These are phyloP conservation scores for Sugiyamaella chiloensis DNA, from an alignment of 805 yeast species.

Conservation along the genomic window DNA sequence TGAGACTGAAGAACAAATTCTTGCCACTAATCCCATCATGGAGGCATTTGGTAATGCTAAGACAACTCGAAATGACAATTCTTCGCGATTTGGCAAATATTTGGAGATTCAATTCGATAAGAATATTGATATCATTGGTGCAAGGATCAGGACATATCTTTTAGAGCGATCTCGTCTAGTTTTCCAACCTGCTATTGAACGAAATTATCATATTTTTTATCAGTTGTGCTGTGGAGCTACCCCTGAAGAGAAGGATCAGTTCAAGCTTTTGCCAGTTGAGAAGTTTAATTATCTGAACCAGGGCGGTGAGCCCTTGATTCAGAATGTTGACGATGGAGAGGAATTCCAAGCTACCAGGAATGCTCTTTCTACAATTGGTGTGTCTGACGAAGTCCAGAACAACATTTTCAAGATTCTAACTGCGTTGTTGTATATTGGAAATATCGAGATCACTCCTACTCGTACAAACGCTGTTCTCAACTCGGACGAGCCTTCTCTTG, in stretches of 20 bases:
- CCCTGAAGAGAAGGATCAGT: slow-evolving; percentile 49
- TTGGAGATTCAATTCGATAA: slow-evolving; percentile 83
- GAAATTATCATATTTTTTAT: slow-evolving; percentile 94
- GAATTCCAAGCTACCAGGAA: slow-evolving; percentile 75
- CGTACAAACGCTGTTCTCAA: slow-evolving; percentile 77
- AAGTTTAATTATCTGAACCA: slow-evolving; percentile 83
- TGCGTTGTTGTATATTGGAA: slow-evolving; percentile 89
- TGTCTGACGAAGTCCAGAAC: slow-evolving; percentile 53
- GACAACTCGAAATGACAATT: slow-evolving; percentile 94
- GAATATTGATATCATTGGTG: slow-evolving; percentile 81
- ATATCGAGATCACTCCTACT: slow-evolving; percentile 79
- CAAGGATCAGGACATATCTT: slow-evolving; percentile 86
- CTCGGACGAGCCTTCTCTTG: slow-evolving; percentile 82
- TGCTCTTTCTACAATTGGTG: slow-evolving; percentile 79
- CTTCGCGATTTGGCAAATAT: slow-evolving; percentile 96
- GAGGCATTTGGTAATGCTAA: slow-evolving; percentile 99
- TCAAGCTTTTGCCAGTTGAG: slow-evolving; percentile 60
- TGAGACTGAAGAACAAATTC: slow-evolving; percentile 85
- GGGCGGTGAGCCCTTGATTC: slow-evolving; percentile 70
- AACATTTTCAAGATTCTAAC: slow-evolving; percentile 78
- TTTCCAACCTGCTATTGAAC: slow-evolving; percentile 84
- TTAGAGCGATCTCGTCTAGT: slow-evolving; percentile 93
- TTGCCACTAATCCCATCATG: slow-evolving; percentile 96
- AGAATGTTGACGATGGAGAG: slow-evolving; percentile 74
- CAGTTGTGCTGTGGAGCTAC: slow-evolving; percentile 73